Conservation (phyloP, 495 filamentous ascomycete genomes). For the Talaromyces nanjingensis region DNA sequence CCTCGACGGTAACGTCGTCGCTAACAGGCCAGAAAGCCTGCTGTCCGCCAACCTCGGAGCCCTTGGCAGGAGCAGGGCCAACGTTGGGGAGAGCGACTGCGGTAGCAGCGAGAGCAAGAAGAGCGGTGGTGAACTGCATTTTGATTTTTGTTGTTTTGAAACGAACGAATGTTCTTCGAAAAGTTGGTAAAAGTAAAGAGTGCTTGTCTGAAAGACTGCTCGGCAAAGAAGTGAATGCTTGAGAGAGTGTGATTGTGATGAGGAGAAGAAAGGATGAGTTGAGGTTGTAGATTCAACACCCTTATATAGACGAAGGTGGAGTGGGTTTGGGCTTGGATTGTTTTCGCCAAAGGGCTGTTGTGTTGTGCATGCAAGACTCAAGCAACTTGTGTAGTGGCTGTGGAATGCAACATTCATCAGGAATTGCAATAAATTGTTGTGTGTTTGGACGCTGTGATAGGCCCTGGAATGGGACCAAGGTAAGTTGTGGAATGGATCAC, state of each 20-base stretch:
- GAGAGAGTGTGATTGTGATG: constrained; percentile 26
- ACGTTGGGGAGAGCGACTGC: constrained; percentile 21
- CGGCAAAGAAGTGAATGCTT: constrained; percentile 8
- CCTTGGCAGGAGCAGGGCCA: constrained; percentile 14
- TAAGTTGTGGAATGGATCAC: constrained; percentile 2
- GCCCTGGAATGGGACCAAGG: constrained; percentile 5
- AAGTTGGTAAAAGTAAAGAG: constrained; percentile 14
- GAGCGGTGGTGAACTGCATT: constrained; percentile 30
- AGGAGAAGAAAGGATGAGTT: constrained; percentile 18
- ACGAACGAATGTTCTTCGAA: constrained; percentile 6
- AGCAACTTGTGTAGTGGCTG: background rate
- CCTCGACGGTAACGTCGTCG: constrained; percentile 36
- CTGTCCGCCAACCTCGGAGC: constrained; percentile 22
- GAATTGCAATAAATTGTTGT: background rate
- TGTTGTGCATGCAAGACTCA: background rate
- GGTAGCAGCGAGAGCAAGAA: constrained; percentile 25
- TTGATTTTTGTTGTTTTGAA: constrained; percentile 28
- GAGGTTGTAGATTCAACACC: constrained; percentile 14
- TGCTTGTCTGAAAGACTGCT: constrained; percentile 12
- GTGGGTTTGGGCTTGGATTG: constrained; percentile 19
- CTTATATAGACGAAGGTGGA: constrained; percentile 32
- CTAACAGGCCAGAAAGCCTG: constrained; percentile 31
- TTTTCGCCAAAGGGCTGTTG: constrained; percentile 5
- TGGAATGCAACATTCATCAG: constrained; percentile 8
- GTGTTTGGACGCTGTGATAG: background rate